A percentile compares a stretch with the other conserved stretches of the same genome.
Conservation (phyloP, 2,329 filamentous ascomycete genomes). For the Myriosclerotinia scirpicola region DNA sequence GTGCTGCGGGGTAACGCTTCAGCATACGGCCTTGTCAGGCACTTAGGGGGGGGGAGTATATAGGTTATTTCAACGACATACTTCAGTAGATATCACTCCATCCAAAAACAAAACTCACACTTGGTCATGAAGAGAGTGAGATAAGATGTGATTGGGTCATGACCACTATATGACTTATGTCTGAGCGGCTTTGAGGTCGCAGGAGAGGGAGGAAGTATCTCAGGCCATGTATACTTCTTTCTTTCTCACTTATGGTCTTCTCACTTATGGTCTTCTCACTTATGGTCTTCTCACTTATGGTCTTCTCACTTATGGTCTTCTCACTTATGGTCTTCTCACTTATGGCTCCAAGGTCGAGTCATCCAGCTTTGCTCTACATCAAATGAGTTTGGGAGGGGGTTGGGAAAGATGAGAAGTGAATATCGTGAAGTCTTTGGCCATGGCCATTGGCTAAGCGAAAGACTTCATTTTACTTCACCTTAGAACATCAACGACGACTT, state of each 20-base stretch:
- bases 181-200: background rate
- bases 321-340: no score
- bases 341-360: fast-evolving
- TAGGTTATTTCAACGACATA: background rate
- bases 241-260: no score
- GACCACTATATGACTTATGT: no score
- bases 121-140: background rate
- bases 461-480: background rate
- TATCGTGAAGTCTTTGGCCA: background rate
- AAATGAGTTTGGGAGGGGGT: background rate
- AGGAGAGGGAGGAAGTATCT: background rate
- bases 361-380: background rate
- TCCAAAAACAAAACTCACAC: no score
- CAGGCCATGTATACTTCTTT: background rate
- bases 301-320: no score
- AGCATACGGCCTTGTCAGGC: background rate
- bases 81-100: background rate
- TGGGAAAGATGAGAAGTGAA: background rate
- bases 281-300: no score
- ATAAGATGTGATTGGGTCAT: background rate
- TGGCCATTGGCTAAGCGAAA: background rate
- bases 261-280: background rate
- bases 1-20: background rate
- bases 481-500: background rate
- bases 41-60: background rate